A percentile compares a stretch with the other conserved stretches of the same genome.
Evolutionary conservation across 2,329 filamentous ascomycete species (phyloP).

Genomic region (Claviceps fusiformis): DNA sequence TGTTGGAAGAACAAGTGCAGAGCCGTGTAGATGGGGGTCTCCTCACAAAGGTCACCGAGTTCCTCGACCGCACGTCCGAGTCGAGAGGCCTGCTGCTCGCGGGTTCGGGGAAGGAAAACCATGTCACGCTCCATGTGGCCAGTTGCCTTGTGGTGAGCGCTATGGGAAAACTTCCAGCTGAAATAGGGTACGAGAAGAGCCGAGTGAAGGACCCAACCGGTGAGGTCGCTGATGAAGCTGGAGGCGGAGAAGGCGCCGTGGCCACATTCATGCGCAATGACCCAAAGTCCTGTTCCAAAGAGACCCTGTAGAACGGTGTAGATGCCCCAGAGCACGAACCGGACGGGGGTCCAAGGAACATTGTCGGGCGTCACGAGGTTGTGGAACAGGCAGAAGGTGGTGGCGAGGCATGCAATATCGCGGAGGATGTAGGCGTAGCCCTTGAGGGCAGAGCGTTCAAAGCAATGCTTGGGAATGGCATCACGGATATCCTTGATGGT

Average conservation of each 20-base stretch:
- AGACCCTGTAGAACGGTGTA: slow-evolving; percentile 79
- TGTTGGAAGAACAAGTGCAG: slow-evolving; percentile 69
- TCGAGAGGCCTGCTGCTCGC: slow-evolving; percentile 64
- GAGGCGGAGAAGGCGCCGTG: slow-evolving; percentile 95
- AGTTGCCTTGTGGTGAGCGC: slow-evolving; percentile 99
- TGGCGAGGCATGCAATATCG: slow-evolving; percentile 58
- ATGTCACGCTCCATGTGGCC: slow-evolving; percentile 96
- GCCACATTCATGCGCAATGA: slow-evolving; percentile 94
- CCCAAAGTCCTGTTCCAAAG: slow-evolving; percentile 89
- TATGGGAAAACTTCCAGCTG: slow-evolving; percentile 98
- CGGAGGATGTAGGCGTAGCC: slow-evolving; percentile 75
- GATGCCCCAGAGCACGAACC: slow-evolving; percentile 49
- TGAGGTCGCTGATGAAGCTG: slow-evolving; percentile 77
- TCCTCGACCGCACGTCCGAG: slow-evolving; percentile 67
- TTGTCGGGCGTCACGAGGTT: slow-evolving; percentile 77
- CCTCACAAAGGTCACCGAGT: slow-evolving; percentile 78
- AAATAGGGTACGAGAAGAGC: slow-evolving; percentile 89
- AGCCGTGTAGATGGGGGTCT: slow-evolving; percentile 77
- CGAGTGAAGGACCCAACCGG: slow-evolving; percentile 86
- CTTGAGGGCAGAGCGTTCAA: slow-evolving; percentile 64
- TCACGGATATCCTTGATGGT: slow-evolving; percentile 96
- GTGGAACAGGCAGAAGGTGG: slow-evolving; percentile 79
- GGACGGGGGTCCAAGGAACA: slow-evolving; percentile 54
- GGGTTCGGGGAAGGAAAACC: slow-evolving; percentile 94
- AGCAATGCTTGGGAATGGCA: slow-evolving; percentile 97